Percentiles rank a stretch among this genome's conserved stretches.
Evolutionary conservation across 2,329 filamentous ascomycete genomes (phyloP).

Genomic region (Colletotrichum chlorophyti): DNA sequence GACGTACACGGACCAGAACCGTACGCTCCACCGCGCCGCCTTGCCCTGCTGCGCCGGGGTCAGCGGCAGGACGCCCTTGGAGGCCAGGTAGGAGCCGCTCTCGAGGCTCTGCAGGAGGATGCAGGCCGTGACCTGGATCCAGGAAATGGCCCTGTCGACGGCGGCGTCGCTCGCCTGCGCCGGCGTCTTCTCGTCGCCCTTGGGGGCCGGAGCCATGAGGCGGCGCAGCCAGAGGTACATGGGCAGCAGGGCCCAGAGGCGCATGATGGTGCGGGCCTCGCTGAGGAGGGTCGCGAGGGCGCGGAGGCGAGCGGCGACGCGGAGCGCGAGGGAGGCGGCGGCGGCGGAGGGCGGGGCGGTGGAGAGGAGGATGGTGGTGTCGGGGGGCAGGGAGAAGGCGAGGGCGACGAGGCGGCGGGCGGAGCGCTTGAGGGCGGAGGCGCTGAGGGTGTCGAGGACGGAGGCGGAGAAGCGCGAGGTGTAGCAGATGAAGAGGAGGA

Average conservation of each 20-base stretch:
- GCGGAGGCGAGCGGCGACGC: constrained; percentile 60
- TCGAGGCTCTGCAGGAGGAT: constrained; percentile 80
- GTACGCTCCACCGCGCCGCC: constrained; percentile 75
- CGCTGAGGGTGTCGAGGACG: constrained; percentile 58
- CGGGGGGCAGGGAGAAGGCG: constrained; percentile 57
- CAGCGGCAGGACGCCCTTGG: constrained; percentile 73
- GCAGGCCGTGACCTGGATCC: constrained; percentile 72
- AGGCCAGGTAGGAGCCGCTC: constrained; percentile 79
- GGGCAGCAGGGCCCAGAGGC: constrained; percentile 79
- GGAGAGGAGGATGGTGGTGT: constrained; percentile 53
- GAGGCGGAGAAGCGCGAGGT: constrained; percentile 62
- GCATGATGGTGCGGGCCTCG: constrained; percentile 75
- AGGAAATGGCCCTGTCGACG: constrained; percentile 60
- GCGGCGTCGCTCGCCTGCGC: constrained; percentile 44
- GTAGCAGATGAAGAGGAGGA: constrained; percentile 75
- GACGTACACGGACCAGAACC: constrained; percentile 83
- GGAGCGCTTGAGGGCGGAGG: constrained; percentile 62
- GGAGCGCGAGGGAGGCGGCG: constrained; percentile 51
- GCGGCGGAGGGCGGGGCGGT: constrained; percentile 44
- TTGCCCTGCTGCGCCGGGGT: constrained; percentile 61
- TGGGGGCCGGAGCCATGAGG: constrained; percentile 46
- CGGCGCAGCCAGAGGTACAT: constrained; percentile 72
- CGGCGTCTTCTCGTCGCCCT: constrained; percentile 37
- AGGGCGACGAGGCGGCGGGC: constrained; percentile 60
- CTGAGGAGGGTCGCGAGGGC: constrained; percentile 70